Evolutionary conservation across 1,284 basidiomycete species (phyloP), one percentile per base, ranked within the genome.

Genomic region (Polyporus tsugae): DNA sequence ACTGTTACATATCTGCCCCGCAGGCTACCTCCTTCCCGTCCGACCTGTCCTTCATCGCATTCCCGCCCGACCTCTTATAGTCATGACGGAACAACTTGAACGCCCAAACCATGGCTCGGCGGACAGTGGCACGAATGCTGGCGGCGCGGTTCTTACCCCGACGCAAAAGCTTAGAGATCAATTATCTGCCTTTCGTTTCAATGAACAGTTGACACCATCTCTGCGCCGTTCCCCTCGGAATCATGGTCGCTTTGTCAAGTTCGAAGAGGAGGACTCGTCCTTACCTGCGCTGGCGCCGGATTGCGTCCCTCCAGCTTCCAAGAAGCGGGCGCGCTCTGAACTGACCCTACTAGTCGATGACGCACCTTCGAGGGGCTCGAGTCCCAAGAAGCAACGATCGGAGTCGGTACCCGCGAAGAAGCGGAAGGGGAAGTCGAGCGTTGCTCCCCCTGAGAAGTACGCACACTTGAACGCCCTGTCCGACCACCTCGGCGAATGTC

Each of bases 401-500:
- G 29, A 62, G 11, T 44, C 49, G 1, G 36, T 35, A 6, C 39
- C 36, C 5, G 6, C 39, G 6, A 65, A 64, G 52, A 63, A 41
- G 5, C 44, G 57, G 1, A 68, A 65, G 42, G 42, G 22, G 13
- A 79, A 74, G 59, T 70, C 71, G 42, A 69, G 71, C 6, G 76
- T 78, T 42, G 76, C 78, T 1, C 74, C 78, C 5, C 81, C 82
- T 6, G 81, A 80, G 52, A 72, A 69, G 42, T 81, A 78, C 63
- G 74, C 80, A 0, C 77, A 82, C 67, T 66, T 83, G 13, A 74
- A 81, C 19, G 73, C 71, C 0, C 66, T 86, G 5, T 75, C 76
- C 0, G 84, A 86, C 70, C 78, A 82, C 62, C 70, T 88, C 22
- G 68, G 76, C 13, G 73, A 78, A 4, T 81, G 79, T 4, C 17